phyloP scores from a whole-genome alignment of 805 yeast genomes.

The Saturnispora besseyi region DNA sequence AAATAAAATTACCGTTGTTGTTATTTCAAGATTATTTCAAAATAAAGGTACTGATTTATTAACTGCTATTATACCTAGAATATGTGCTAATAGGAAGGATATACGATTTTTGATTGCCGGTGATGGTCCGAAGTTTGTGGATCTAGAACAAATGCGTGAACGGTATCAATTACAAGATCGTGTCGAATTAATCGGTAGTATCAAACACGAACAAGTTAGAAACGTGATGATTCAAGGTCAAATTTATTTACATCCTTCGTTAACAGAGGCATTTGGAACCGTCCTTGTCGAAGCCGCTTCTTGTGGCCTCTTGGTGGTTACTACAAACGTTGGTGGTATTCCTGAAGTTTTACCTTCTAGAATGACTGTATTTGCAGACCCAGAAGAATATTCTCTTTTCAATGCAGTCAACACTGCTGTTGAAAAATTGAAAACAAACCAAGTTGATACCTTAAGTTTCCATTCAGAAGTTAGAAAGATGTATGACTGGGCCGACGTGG shows the following conservation, averaged over 20 bases:
- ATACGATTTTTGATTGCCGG: slow-evolving; percentile 88
- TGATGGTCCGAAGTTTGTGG: slow-evolving; percentile 92
- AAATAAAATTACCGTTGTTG: slow-evolving; percentile 66
- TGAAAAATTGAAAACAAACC: slow-evolving; percentile 40
- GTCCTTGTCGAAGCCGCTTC: slow-evolving; percentile 96
- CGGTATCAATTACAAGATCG: slow-evolving; percentile 75
- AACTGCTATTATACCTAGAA: slow-evolving; percentile 73
- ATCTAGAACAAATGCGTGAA: slow-evolving; percentile 92
- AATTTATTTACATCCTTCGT: slow-evolving; percentile 84
- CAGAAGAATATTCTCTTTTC: slow-evolving; percentile 77
- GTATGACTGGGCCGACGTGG: slow-evolving; percentile 92
- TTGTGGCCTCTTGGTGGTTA: slow-evolving; percentile 87
- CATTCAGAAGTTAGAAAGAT: slow-evolving; percentile 69
- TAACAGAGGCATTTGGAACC: slow-evolving; percentile 97
- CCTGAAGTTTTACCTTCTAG: slow-evolving; percentile 91
- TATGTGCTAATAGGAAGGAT: slow-evolving; percentile 53
- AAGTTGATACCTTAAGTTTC: slow-evolving; percentile 63
- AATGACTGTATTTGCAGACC: slow-evolving; percentile 87
- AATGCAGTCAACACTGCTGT: slow-evolving; percentile 69
- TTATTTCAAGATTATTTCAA: slow-evolving; percentile 85
- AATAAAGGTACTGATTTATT: slow-evolving; percentile 92
- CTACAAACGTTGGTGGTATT: slow-evolving; percentile 95
- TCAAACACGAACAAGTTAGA: slow-evolving; percentile 86
- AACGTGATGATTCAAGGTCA: slow-evolving; percentile 91
- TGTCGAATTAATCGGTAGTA: slow-evolving; percentile 77